Evolutionary conservation across 352 stramenopile species (phyloP).

Genomic region (Albugo laibachii): DNA sequence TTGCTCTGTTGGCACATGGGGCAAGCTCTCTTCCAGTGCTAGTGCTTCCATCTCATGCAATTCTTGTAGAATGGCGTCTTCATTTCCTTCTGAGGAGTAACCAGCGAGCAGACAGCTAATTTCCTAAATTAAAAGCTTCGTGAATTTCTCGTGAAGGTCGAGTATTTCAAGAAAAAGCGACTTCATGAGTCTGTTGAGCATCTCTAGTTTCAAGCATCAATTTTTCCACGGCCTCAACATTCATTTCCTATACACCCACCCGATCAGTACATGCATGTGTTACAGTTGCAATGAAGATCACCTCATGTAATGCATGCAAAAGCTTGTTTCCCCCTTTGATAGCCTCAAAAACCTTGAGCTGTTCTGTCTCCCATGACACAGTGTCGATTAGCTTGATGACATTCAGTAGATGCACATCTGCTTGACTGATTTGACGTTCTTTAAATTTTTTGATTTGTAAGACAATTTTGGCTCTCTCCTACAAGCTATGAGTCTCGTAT

Average conservation of each 20-base stretch:
- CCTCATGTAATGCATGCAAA: slow-evolving; percentile 75
- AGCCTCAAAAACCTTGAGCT: slow-evolving; percentile 76
- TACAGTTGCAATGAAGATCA: slow-evolving; percentile 1
- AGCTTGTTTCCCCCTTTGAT: slow-evolving; percentile 77
- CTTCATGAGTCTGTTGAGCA: slow-evolving; percentile 50
- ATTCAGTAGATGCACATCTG: slow-evolving; percentile 70
- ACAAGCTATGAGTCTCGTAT: background rate
- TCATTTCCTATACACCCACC: slow-evolving; percentile 41
- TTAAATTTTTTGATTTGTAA: slow-evolving; percentile 83
- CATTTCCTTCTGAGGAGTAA: slow-evolving; percentile 60
- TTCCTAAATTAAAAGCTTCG: slow-evolving; percentile 18
- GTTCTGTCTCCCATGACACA: slow-evolving; percentile 76
- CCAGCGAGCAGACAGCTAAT: slow-evolving; percentile 67
- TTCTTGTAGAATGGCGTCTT: slow-evolving; percentile 69
- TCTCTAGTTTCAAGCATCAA: slow-evolving; percentile 79
- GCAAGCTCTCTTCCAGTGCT: slow-evolving; percentile 26
- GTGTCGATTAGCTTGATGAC: slow-evolving; percentile 75
- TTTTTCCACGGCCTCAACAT: slow-evolving; percentile 69
- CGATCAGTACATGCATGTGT: background rate
- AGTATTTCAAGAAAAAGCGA: slow-evolving; percentile 11
- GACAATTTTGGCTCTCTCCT: slow-evolving; percentile 72
- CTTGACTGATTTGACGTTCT: slow-evolving; percentile 73
- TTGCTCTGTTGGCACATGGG: slow-evolving; percentile 23
- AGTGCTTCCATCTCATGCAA: slow-evolving; percentile 64
- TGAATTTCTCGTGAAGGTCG: background rate